These are phyloP conservation scores for Geoglossum glabrum DNA, from an alignment of 495 filamentous ascomycete genomes.

Conservation along the genomic window DNA sequence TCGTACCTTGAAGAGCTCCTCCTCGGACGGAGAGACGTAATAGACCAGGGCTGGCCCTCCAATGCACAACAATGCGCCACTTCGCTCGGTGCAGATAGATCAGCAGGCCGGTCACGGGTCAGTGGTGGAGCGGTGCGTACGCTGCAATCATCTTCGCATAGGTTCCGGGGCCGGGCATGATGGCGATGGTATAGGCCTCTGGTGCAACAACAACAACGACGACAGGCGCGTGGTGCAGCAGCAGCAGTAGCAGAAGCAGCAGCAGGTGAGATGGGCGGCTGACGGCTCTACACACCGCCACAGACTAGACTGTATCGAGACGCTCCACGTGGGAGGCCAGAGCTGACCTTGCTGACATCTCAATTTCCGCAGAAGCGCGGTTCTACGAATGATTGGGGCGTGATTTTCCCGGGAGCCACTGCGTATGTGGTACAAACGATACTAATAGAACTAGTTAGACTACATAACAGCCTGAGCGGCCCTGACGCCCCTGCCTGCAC, in stretches of 20 bases:
- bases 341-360: background rate
- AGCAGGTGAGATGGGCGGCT: background rate
- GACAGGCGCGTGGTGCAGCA: no score
- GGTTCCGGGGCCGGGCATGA: conserved; percentile 29
- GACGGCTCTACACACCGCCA: background rate
- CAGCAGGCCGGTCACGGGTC: conserved; percentile 21
- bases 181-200: conserved; percentile 4
- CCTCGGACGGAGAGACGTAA: conserved; percentile 67
- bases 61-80: conserved; percentile 44
- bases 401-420: no score
- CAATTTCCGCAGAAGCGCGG: no score
- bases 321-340: background rate
- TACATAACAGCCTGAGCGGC: background rate
- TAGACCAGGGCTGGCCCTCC: conserved; percentile 73
- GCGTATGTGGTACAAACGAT: no score
- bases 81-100: conserved; percentile 22
- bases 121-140: conserved; percentile 19
- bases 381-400: no score
- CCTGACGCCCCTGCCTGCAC: background rate
- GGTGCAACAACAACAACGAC: background rate
- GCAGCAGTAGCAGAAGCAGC: no score
- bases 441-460: no score
- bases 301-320: background rate
- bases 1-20: conserved; percentile 58
- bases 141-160: conserved; percentile 34